Percentiles rank a stretch among this genome's conserved stretches.
Evolutionary conservation across 2,329 filamentous ascomycete genomes (phyloP).

Genomic region (Paracoccidioides lutzii): DNA sequence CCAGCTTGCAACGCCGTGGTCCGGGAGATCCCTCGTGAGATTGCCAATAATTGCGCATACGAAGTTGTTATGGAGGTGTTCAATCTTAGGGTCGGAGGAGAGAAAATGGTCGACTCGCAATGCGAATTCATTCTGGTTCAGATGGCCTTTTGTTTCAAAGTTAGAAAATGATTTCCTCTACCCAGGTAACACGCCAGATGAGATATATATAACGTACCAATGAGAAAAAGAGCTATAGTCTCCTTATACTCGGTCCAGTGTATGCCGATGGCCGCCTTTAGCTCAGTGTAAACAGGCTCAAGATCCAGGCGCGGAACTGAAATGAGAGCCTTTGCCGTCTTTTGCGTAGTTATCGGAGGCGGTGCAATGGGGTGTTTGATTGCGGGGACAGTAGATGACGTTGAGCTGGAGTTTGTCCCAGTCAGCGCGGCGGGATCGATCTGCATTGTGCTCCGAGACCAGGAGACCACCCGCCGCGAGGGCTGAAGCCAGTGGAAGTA

Average conservation of each 20-base stretch:
- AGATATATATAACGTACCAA: constrained; percentile 34
- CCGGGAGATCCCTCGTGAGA: constrained; percentile 45
- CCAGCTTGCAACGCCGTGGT: constrained; percentile 51
- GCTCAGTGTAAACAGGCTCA: constrained; percentile 48
- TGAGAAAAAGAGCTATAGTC: constrained; percentile 42
- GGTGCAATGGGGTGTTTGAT: constrained; percentile 17
- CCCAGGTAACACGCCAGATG: neutral
- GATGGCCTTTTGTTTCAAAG: constrained; percentile 31
- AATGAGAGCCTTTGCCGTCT: constrained; percentile 38
- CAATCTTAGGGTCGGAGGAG: constrained; percentile 37
- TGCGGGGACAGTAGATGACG: constrained; percentile 15
- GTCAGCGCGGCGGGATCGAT: constrained; percentile 34
- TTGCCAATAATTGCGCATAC: constrained; percentile 48
- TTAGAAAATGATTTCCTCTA: constrained; percentile 1
- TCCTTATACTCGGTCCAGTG: constrained; percentile 50
- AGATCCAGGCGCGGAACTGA: constrained; percentile 49
- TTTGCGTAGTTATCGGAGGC: constrained; percentile 24
- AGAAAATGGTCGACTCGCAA: constrained; percentile 45
- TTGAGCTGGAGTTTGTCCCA: constrained; percentile 28
- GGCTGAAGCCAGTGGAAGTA: constrained; percentile 25
- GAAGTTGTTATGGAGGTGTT: constrained; percentile 51
- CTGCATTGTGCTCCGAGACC: constrained; percentile 28
- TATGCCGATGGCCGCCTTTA: constrained; percentile 47
- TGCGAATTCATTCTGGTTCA: constrained; percentile 49
- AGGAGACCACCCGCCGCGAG: constrained; percentile 17